phyloP scores from a whole-genome alignment of 202 grass and related monocot species.

The Panicum hallii region DNA sequence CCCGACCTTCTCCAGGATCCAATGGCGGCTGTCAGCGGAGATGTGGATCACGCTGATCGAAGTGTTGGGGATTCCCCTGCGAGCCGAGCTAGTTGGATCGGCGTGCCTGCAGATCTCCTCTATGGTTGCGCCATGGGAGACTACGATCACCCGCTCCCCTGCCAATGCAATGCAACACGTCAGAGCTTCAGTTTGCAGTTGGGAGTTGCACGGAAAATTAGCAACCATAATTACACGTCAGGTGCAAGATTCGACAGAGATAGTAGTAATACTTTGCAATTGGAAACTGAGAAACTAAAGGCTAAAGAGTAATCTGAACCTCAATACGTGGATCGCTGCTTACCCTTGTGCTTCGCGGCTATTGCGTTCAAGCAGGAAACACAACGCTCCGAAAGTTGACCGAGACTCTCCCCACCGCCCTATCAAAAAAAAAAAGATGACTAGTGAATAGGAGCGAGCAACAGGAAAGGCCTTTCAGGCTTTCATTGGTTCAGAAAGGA shows the following conservation, averaged over 20 bases:
- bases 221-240: no score
- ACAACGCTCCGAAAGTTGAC: constrained; percentile 55
- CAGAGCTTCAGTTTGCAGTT: no score
- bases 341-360: constrained; percentile 61
- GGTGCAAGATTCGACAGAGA: no score
- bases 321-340: background rate
- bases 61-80: constrained; percentile 58
- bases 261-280: no score
- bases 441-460: no score
- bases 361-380: constrained; percentile 59
- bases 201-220: no score
- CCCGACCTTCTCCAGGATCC: constrained; percentile 55
- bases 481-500: no score
- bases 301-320: no score
- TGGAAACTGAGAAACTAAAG: no score
- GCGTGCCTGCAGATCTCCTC: constrained; percentile 59
- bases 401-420: constrained; percentile 85
- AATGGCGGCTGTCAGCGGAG: constrained; percentile 38
- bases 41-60: constrained; percentile 50
- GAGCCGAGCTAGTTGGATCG: constrained; percentile 29
- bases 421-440: background rate
- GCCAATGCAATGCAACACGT: background rate
- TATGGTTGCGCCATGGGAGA: constrained; percentile 68
- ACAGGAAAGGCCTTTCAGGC: no score
- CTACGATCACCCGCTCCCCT: constrained; percentile 70